A percentile compares a stretch with the other conserved stretches of the same genome.
Evolutionary conservation across 2,329 filamentous ascomycete genomes (phyloP).

Genomic region (Fusarium subtropicale): DNA sequence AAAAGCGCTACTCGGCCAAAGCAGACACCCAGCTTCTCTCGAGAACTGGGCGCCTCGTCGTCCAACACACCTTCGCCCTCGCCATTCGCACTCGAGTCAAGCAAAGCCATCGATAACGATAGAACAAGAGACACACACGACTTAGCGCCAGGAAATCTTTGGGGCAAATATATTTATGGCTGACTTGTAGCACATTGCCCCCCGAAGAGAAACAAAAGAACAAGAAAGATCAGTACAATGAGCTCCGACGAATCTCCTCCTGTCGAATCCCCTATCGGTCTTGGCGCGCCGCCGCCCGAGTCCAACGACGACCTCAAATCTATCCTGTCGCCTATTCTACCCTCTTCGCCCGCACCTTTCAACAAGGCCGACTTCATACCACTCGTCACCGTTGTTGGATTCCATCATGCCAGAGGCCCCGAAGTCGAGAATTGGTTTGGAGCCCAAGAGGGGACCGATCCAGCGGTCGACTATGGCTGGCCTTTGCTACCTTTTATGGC

Average conservation of each 20-base stretch:
- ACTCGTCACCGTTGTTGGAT: conserved; percentile 83
- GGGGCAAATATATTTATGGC: conserved; percentile 40
- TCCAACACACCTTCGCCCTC: conserved; percentile 11
- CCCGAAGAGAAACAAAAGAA: background rate
- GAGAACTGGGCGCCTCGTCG: conserved; percentile 24
- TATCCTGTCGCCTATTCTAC: conserved; percentile 50
- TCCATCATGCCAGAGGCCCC: conserved; percentile 87
- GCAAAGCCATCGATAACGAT: conserved; percentile 3
- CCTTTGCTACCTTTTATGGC: conserved; percentile 95
- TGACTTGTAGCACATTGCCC: conserved; percentile 20
- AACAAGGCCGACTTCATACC: conserved; percentile 65
- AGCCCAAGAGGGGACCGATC: conserved; percentile 77
- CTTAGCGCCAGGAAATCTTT: background rate
- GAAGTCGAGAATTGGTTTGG: conserved; percentile 96
- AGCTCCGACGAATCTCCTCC: conserved; percentile 46
- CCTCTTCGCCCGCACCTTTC: conserved; percentile 49
- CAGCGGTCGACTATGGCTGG: conserved; percentile 89
- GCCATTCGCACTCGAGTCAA: conserved; percentile 10
- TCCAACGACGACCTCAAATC: conserved; percentile 45
- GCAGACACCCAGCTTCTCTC: background rate
- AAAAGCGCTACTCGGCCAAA: background rate
- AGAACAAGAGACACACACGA: background rate
- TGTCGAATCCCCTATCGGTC: conserved; percentile 20
- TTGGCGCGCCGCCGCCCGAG: conserved; percentile 38
- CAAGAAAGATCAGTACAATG: conserved; percentile 38